These are phyloP conservation scores for Populus simonii DNA, from an alignment of 345 rosid genomes.

Conservation along the genomic window DNA sequence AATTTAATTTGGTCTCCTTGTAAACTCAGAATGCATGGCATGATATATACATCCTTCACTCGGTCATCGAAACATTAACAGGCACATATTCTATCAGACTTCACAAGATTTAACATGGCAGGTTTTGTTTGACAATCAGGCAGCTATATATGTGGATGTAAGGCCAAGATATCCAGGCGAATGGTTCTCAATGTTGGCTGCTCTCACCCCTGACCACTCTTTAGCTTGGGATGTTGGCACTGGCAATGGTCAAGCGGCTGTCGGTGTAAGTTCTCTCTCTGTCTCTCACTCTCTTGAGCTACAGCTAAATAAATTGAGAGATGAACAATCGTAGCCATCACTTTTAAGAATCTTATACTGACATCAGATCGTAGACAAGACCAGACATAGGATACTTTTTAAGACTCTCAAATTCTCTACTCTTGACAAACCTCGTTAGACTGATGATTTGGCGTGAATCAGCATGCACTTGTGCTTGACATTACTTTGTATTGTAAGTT, in stretches of 20 bases:
- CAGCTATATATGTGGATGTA: slow-evolving; percentile 45
- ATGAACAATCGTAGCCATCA: background rate
- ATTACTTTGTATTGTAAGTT: background rate
- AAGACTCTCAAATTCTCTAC: background rate
- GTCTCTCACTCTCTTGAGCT: background rate
- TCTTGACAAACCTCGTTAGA: background rate
- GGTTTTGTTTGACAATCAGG: slow-evolving; percentile 57
- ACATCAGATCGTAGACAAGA: background rate
- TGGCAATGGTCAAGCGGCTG: slow-evolving; percentile 70
- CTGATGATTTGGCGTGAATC: background rate
- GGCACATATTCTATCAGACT: background rate
- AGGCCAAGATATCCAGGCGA: slow-evolving; percentile 51
- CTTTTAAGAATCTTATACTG: background rate
- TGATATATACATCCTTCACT: too few species aligned
- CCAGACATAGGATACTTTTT: background rate
- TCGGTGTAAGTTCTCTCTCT: slow-evolving; percentile 34
- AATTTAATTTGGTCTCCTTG: too few species aligned
- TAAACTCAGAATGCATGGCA: too few species aligned
- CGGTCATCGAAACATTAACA: background rate
- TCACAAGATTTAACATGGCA: slow-evolving; percentile 36
- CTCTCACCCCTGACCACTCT: slow-evolving; percentile 39
- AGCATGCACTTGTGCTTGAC: background rate
- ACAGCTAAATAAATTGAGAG: background rate
- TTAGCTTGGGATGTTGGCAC: slow-evolving; percentile 74
- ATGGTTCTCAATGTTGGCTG: slow-evolving; percentile 57